Evolutionary conservation across 495 filamentous ascomycete species (phyloP), one percentile per base, ranked within the genome.

Genomic region (Penicillium paxilli): DNA sequence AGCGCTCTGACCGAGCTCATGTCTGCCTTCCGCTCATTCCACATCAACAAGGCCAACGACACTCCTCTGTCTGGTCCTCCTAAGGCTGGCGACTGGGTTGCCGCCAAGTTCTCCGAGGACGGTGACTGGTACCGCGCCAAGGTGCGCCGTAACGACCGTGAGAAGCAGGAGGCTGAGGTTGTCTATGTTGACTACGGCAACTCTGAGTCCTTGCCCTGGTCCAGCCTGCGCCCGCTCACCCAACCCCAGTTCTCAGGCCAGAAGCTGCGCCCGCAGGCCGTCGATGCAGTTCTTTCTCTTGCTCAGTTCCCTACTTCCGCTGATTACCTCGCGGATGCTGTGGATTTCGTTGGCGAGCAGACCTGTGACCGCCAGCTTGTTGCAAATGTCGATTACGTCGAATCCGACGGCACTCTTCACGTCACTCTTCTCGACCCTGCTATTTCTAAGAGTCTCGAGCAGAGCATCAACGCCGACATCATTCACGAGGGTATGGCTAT

Each of bases 131-230:
- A 99, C 78, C 89, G 95, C 44, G 95, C 90, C 37, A 86, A 86
- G 55, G 81, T 99, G 41, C 86, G 91, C 28, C 87, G 93, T 58
- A 96, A 96, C 71, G 94, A 99, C 70, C 91, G 94, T 54, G 81
- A 89, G 30, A 86, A 86, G 57, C 87, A 95, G 77, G 83, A 87
- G 56, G 88, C 91, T 10, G 92, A 98, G 71, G 85, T 99, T 5
- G 69, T 92, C 12, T 99, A 96, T 74, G 84, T 98, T 57, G 95
- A 99, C 73, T 99, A 93, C 69, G 95, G 95, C 54, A 98, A 99
- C 79, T 86, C 83, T 19, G 95, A 98, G 75, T 83, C 83, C 62
- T 74, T 93, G 30, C 85, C 91, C 3, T 98, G 91, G 90, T 83
- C 84, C 9, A 76, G 78, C 41, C 84, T 99, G 21, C 87, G 94